phyloP scores from a whole-genome alignment of 805 yeast genomes.

The Metschnikowia orientalis region DNA sequence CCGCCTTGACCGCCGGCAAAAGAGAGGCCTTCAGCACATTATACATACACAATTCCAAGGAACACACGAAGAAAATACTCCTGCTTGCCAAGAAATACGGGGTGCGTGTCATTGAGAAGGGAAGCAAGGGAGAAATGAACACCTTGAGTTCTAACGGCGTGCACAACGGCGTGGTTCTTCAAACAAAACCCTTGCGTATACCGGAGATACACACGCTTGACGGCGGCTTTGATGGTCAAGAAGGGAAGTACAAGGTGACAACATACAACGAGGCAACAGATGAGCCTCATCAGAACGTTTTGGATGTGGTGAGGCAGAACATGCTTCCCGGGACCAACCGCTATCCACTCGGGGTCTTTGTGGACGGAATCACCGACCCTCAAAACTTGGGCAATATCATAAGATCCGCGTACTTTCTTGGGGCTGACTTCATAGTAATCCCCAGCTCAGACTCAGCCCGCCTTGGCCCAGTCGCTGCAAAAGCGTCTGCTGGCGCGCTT shows the following conservation, averaged over 20 bases:
- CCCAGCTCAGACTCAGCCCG: constrained; percentile 71
- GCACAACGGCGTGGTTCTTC: constrained; percentile 76
- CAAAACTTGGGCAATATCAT: constrained; percentile 83
- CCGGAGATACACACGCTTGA: constrained; percentile 30
- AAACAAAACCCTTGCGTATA: constrained; percentile 51
- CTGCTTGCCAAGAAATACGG: constrained; percentile 43
- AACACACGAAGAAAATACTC: constrained; percentile 39
- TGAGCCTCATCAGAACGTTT: not conserved
- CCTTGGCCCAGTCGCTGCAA: constrained; percentile 71
- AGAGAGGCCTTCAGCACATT: constrained; percentile 52
- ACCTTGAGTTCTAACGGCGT: constrained; percentile 60
- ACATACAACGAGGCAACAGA: constrained; percentile 13
- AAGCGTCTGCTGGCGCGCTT: constrained; percentile 80
- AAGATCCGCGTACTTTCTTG: constrained; percentile 75
- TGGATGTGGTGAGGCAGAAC: constrained; percentile 22
- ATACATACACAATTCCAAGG: constrained; percentile 41
- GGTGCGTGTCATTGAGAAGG: constrained; percentile 32
- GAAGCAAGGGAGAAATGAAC: constrained; percentile 52
- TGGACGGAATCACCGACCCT: constrained; percentile 82
- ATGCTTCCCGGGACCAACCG: constrained; percentile 11
- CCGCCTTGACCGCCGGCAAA: constrained; percentile 58
- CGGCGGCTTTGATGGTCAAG: constrained; percentile 10
- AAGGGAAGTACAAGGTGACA: constrained; percentile 18
- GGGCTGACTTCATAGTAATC: constrained; percentile 72
- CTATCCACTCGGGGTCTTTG: constrained; percentile 64